Percentiles rank a stretch among this genome's conserved stretches.
Evolutionary conservation across 495 filamentous ascomycete genomes (phyloP).

Genomic region (Penicillium coprophilum): DNA sequence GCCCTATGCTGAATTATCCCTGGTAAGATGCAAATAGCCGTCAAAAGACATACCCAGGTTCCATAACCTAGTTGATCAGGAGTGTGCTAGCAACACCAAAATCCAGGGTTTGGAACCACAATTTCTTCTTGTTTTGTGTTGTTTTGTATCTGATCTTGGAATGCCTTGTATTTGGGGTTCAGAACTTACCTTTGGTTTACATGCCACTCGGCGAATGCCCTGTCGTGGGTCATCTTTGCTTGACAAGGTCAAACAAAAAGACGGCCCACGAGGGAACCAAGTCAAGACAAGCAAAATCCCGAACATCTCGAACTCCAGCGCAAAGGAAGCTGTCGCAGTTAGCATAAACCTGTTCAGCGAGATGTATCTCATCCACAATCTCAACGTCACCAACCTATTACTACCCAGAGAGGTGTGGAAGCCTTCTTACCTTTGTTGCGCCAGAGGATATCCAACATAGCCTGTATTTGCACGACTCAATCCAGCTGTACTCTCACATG

Average conservation of each 20-base stretch:
- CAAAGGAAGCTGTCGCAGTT: neutral
- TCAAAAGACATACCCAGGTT: conserved; percentile 10
- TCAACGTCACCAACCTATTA: neutral
- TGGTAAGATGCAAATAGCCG: neutral
- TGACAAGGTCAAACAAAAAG: neutral
- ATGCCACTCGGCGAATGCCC: neutral
- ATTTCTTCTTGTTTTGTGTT: neutral
- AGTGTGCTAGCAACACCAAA: conserved; percentile 42
- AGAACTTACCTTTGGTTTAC: neutral
- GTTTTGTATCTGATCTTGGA: neutral
- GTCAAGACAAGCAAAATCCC: neutral
- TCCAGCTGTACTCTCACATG: conserved; percentile 49
- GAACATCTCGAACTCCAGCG: neutral
- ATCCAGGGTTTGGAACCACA: conserved; percentile 28
- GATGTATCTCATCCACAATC: neutral
- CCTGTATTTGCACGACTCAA: conserved; percentile 7
- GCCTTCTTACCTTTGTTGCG: neutral
- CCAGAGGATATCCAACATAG: conserved; percentile 5
- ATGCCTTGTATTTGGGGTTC: neutral
- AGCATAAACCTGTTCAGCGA: neutral
- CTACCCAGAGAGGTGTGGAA: neutral
- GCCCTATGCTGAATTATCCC: neutral
- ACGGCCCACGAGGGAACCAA: neutral
- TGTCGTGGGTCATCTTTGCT: neutral
- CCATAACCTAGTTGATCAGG: conserved; percentile 40